phyloP scores from a whole-genome alignment of 1,284 basidiomycete species.

The Tylopilus orsonianus region DNA sequence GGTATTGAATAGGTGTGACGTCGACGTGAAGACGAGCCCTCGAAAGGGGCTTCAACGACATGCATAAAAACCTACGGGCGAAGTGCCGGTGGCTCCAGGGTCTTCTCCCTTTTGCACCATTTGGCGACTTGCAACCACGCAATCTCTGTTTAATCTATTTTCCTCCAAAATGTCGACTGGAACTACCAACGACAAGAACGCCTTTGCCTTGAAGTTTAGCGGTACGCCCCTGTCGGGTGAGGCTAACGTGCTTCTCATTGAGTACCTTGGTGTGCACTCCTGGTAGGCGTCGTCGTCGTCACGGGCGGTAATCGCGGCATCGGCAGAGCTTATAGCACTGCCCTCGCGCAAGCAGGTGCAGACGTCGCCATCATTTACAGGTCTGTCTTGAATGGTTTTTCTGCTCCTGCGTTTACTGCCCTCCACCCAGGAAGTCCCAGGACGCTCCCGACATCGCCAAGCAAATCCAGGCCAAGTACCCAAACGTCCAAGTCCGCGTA shows the following conservation, averaged over 20 bases:
- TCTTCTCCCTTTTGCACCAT: neutral
- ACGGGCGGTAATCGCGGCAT: conserved; percentile 49
- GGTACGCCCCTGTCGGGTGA: conserved; percentile 8
- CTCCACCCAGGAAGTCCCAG: conserved; percentile 27
- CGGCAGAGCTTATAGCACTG: conserved; percentile 44
- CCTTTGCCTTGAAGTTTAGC: neutral
- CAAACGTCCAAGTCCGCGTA: conserved; percentile 33
- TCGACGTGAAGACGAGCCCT: neutral
- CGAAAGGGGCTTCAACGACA: conserved; percentile 17
- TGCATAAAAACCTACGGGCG: conserved; percentile 12
- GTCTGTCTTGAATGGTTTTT: too few relatives aligned
- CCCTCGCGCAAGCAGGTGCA: conserved; percentile 42
- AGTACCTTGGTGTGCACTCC: neutral
- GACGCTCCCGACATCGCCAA: conserved; percentile 41
- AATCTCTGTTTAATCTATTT: conserved; percentile 9
- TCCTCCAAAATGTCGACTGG: conserved; percentile 12
- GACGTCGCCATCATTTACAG: conserved; percentile 46
- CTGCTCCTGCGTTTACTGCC: neutral
- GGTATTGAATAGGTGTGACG: conserved; percentile 10
- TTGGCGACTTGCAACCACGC: neutral
- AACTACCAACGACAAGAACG: too few relatives aligned
- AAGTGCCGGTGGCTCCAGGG: too few relatives aligned
- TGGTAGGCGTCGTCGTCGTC: conserved; percentile 30
- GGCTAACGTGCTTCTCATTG: neutral
- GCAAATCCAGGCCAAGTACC: conserved; percentile 22